A percentile compares a stretch with the other conserved stretches of the same genome.
phyloP scores from a whole-genome alignment of 371 early-diverging fungal genomes.

The Apophysomyces trapeziformis region DNA sequence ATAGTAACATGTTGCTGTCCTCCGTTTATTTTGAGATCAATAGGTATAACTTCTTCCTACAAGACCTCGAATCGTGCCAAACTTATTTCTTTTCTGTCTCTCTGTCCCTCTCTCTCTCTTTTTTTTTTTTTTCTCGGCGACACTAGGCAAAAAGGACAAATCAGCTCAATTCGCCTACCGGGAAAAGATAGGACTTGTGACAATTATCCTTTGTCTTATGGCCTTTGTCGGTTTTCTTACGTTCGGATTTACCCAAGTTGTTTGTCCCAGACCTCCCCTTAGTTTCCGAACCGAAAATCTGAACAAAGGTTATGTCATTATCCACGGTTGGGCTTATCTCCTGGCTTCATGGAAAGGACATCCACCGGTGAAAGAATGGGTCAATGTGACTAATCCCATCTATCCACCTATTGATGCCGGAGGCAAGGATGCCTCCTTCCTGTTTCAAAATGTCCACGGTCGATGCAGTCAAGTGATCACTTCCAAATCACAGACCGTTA shows the following conservation, averaged over 20 bases:
- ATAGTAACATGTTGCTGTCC: conserved; percentile 62
- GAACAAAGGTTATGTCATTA: conserved; percentile 52
- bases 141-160: conserved; percentile 53
- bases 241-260: conserved; percentile 68
- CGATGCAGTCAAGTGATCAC: conserved; percentile 61
- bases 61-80: neutral
- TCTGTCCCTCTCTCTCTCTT: neutral
- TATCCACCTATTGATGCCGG: conserved; percentile 70
- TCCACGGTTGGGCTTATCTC: conserved; percentile 66
- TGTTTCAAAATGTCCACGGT: conserved; percentile 75
- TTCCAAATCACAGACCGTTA: conserved; percentile 31
- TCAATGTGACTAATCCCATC: conserved; percentile 53
- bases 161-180: conserved; percentile 81
- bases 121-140: conserved; percentile 16
- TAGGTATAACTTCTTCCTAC: conserved; percentile 39
- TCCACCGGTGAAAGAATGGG: conserved; percentile 43
- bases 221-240: conserved; percentile 78
- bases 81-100: neutral
- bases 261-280: conserved; percentile 59
- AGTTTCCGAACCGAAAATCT: conserved; percentile 44
- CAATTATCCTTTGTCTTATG: conserved; percentile 73
- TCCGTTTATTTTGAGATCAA: conserved; percentile 41
- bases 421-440: conserved; percentile 74
- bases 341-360: conserved; percentile 63
- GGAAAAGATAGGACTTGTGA: conserved; percentile 82